Evolutionary conservation across 208 protist species (phyloP).

Genomic region (Crithidia sp.): DNA sequence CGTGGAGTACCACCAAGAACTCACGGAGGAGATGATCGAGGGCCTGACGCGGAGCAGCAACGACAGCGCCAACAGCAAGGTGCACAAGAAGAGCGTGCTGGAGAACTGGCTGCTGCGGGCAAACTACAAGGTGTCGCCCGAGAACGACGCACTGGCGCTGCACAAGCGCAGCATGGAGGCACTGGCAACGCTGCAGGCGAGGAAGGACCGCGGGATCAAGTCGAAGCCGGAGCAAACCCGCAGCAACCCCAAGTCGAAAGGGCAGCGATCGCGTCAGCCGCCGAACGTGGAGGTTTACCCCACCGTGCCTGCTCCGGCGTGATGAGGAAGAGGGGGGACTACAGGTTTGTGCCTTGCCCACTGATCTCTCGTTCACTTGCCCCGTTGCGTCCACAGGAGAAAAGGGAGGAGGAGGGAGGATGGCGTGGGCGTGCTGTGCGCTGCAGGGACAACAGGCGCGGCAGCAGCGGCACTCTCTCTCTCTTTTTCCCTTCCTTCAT

Average conservation of each 20-base stretch:
- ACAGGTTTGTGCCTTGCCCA: background rate
- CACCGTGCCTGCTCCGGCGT: background rate
- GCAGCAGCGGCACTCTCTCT: too few species aligned
- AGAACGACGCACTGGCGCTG: slow-evolving; percentile 25
- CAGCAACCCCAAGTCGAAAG: background rate
- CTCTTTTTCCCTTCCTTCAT: too few species aligned
- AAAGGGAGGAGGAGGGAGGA: too few species aligned
- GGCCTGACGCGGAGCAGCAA: slow-evolving; percentile 15
- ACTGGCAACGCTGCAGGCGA: slow-evolving; percentile 10
- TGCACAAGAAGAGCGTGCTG: slow-evolving; percentile 16
- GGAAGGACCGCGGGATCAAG: slow-evolving; percentile 1
- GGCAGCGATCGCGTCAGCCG: background rate
- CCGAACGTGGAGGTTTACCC: slow-evolving; percentile 3
- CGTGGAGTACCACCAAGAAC: background rate
- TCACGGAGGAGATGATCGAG: slow-evolving; percentile 40
- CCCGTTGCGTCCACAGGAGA: too few species aligned
- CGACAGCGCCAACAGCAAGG: background rate
- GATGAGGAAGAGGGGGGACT: background rate
- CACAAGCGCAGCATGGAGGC: slow-evolving; percentile 37
- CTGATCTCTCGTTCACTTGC: too few species aligned
- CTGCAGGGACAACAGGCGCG: too few species aligned
- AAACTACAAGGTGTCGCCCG: slow-evolving; percentile 9
- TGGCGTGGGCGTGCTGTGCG: too few species aligned
- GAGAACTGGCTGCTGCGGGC: slow-evolving; percentile 22
- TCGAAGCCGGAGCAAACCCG: background rate